Evolutionary conservation across 805 yeast genomes (phyloP), one percentile per base, ranked within the genome.

Genomic region (Hanseniaspora meyeri): DNA sequence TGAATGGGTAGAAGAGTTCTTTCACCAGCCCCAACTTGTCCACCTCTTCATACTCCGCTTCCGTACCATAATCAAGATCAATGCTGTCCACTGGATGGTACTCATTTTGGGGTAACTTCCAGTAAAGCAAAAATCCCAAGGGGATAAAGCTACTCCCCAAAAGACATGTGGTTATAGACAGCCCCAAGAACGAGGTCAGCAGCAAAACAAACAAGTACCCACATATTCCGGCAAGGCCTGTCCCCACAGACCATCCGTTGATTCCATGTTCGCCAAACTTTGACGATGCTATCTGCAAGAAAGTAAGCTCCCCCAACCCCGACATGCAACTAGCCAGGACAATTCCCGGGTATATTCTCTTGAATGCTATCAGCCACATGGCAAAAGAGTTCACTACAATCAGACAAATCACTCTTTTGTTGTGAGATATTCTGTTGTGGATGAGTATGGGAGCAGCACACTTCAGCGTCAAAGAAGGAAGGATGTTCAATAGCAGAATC

Each of bases 221-320:
- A 19, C 79, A 76, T 5, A 91, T 67, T 0, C 98, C 98, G 0
- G 98, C 97, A 19, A 88, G 95, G 3, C 98, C 97, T 0, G 97
- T 91, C 1, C 98, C 98, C 8, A 89, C 79, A 20, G 95, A 85
- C 80, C 95, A 91, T 0, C 95, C 97, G 51, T 83, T 80, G 48
- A 91, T 72, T 4, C 95, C 74, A n/a, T 66, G 61, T 17, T 74
- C 73, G 19, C 74, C 76, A 66, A 81, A 88, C 62, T 74, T 83
- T 8, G 51, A 51, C 65, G 90, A 96, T 1, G 96, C 87, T 67
- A 91, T 70, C 66, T 87, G 95, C 45, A 91, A 70, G 61, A 91
- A 91, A 0, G 96, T 87, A 6, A 86, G 72, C 66, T 91, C 98
- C 0, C 98, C 98, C 27, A 90, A 70, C 0, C 97, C 97, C 0